Base-by-base conservation (phyloP, 1,284 basidiomycete species). In the Ceratorhiza oryzae-sativae region DNA sequence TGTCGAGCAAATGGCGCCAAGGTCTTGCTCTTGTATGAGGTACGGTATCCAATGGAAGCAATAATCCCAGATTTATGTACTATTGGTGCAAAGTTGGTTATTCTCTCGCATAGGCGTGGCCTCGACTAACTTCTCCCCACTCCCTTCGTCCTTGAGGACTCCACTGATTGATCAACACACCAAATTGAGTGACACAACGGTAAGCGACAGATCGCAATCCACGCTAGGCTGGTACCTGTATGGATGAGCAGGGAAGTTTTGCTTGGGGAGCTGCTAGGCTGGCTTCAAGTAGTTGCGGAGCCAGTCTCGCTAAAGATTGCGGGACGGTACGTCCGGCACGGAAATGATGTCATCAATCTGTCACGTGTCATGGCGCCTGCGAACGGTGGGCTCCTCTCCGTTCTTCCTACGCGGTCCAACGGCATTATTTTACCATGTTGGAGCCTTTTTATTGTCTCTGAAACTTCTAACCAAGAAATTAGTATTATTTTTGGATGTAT, bases 281-380 rank as follows among this genome's bases (percentile, higher is more conserved):
- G 32, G 36, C 18, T 32, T 36, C 53, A 30, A 8, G 15, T 34
- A 30, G 10, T 25, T 30, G 10, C n/a, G 32, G 20, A 34, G 18
- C n/a, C 23, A 4, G 55, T 4, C 36, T 41, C 55, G 34, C 55
- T 23, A 36, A 20, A 32, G 51, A 20, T 23, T 58, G 36, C 34
- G 55, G 55, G 41, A 58, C n/a, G 36, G n/a, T 36, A 30, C 55
- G 55, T 58, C 55, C 55, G 55, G 55, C 36, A 58, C 55, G 55
- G 55, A 39, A 58, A 58, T 58, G 55, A 58, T 58, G 55, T 58
- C 55, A 58, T 41, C 55, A 34, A 36, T n/a, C 13, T 2, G 55
- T 58, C 55, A 58, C 55, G 55, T 58, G 55, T 30, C 3, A 39
- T 56, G 53, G 34, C 20, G 41, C 10, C 55, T 36, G 15, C n/a